These are phyloP conservation scores for Ogataea corticis DNA, from an alignment of 805 yeast species.

Conservation along the genomic window DNA sequence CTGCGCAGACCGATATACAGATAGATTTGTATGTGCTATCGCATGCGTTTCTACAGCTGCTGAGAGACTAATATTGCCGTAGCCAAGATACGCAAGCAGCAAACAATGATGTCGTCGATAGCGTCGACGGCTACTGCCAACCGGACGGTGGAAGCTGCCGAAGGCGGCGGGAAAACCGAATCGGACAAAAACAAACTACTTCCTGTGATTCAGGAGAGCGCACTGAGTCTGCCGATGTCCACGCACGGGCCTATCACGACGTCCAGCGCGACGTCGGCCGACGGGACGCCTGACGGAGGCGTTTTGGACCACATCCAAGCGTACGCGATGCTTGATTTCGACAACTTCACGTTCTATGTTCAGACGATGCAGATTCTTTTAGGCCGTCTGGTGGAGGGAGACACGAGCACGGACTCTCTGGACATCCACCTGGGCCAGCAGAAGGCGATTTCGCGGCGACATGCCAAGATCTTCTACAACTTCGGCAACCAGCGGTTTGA, in stretches of 20 bases:
- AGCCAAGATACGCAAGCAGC: background rate
- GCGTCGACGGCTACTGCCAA: background rate
- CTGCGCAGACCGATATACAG: background rate
- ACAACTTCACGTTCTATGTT: slow-evolving; percentile 89
- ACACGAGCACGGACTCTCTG: slow-evolving; percentile 54
- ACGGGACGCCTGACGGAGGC: slow-evolving; percentile 4
- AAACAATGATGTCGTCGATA: slow-evolving; percentile 1
- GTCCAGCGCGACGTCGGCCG: slow-evolving; percentile 13
- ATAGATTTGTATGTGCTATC: slow-evolving; percentile 9
- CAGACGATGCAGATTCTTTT: slow-evolving; percentile 92
- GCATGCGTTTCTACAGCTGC: slow-evolving; percentile 7
- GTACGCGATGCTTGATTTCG: slow-evolving; percentile 84
- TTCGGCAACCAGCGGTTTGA: slow-evolving; percentile 96
- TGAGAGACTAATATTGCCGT: background rate
- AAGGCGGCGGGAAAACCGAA: slow-evolving; percentile 2
- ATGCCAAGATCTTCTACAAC: slow-evolving; percentile 94
- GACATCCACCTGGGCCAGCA: slow-evolving; percentile 93
- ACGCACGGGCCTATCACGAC: slow-evolving; percentile 40
- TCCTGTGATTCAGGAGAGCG: slow-evolving; percentile 15
- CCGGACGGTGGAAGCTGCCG: background rate
- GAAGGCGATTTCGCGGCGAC: slow-evolving; percentile 90
- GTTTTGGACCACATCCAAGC: slow-evolving; percentile 46
- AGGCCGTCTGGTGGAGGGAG: slow-evolving; percentile 84
- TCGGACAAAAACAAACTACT: background rate
- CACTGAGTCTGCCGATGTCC: slow-evolving; percentile 22